Base-by-base conservation (phyloP, 768 basidiomycete genomes). In the Boletus subparvulus region DNA sequence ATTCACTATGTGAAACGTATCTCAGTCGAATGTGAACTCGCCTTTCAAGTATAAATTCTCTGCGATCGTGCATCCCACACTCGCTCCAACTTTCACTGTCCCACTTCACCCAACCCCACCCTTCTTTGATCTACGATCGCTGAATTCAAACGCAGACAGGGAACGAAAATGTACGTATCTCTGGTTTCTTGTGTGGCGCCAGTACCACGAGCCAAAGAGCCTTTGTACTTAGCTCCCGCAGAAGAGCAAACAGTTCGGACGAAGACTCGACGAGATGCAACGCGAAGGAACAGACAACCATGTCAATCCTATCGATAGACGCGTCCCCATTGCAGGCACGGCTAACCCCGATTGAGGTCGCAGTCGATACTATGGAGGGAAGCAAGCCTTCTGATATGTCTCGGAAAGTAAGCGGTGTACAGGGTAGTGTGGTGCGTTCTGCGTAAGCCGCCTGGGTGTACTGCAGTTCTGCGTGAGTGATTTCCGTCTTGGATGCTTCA, bases 151-250 rank as follows among this genome's bases (percentile, higher is more conserved):
- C 10, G 16, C 9, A 16, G 37, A 35, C 40, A 3, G 35, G 17
- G 13, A 39, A 36, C 50, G n/a, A 55, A 36, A 11, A n/a, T 16
- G 17, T 8, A 54, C 65, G 40, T 60, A 87, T 87, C 71, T 87
- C 86, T 19, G 88, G 88, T 61, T 83, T 87, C 71, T 90, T 91
- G 69, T 90, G 88, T 21, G 88, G 87, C 3, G 86, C 86, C 35
- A 88, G 72, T 6, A 90, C 77, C 35, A 88, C 78, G 10, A 92
- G 75, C 86, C 87, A 90, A 33, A 71, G 71, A 3, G 78, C 77
- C 64, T 83, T 84, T 43, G 76, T 80, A 57, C 83, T 85, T 36
- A 90, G 69, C 62, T 86, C 84, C 74, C 80, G 83, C 13, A 89
- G 74, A 9, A 90, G 72, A 9, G 84, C 74, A 64, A 84, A 91